Percentiles rank a stretch among this genome's conserved stretches.
phyloP scores from a whole-genome alignment of 345 rosid species.

The Eucalyptus fibrosa region DNA sequence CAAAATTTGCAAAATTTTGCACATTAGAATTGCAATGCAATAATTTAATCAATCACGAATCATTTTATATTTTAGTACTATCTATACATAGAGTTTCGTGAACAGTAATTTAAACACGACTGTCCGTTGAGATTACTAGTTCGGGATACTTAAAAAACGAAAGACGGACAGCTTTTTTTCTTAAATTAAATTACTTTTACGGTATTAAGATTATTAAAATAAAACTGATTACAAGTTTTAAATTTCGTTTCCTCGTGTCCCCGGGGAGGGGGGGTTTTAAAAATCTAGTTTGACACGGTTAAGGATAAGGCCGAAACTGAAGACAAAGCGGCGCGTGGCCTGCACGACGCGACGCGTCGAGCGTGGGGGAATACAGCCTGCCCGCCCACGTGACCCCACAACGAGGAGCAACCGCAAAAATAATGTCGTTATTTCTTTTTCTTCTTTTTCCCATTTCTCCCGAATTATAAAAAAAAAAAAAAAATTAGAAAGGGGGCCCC shows the following conservation, averaged over 20 bases:
- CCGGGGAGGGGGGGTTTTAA: background rate
- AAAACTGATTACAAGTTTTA: background rate
- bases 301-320: background rate
- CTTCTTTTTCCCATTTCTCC: background rate
- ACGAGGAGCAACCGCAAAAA: background rate
- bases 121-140: accelerated
- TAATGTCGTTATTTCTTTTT: background rate
- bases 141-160: background rate
- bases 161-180: background rate
- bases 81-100: background rate
- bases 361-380: background rate
- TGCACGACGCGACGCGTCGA: background rate
- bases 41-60: background rate
- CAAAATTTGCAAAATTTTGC: background rate
- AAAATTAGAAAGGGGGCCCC: background rate
- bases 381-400: background rate
- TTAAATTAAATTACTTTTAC: background rate
- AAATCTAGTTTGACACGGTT: background rate
- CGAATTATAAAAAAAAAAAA: background rate
- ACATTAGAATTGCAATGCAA: background rate
- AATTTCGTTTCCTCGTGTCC: background rate
- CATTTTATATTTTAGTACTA: background rate
- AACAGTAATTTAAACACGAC: background rate
- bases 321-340: background rate
- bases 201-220: background rate